These are phyloP conservation scores for Phytophthora chlamydospora DNA, from an alignment of 352 stramenopile genomes.

Conservation along the genomic window DNA sequence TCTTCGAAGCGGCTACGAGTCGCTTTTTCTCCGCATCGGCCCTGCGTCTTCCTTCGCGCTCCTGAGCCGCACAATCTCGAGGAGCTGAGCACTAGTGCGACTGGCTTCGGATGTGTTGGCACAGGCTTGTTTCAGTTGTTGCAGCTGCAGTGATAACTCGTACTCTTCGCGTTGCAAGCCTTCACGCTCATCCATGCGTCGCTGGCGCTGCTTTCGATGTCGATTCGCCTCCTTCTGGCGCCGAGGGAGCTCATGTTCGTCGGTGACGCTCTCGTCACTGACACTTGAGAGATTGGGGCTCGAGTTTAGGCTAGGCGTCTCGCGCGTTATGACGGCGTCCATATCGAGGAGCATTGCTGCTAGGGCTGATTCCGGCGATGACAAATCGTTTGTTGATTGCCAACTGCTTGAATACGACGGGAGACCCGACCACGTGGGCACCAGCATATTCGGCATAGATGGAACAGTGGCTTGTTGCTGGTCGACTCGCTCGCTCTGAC, in stretches of 20 bases:
- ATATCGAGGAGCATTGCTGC: too few species aligned
- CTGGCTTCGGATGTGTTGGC: neutral
- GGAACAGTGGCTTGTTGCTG: too few species aligned
- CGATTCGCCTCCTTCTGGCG: slow-evolving; percentile 24
- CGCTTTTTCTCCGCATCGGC: slow-evolving; percentile 5
- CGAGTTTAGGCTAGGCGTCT: too few species aligned
- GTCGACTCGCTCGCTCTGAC: too few species aligned
- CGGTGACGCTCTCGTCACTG: neutral
- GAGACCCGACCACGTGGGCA: too few species aligned
- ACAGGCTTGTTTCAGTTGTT: slow-evolving; percentile 7
- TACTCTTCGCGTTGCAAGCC: slow-evolving; percentile 11
- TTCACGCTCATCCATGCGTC: slow-evolving; percentile 19
- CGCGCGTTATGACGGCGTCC: too few species aligned
- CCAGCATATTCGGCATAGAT: too few species aligned
- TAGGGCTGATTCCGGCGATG: too few species aligned
- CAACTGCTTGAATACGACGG: too few species aligned
- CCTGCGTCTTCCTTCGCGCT: slow-evolving; percentile 2
- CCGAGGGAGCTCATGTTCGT: neutral
- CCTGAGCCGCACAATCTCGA: slow-evolving; percentile 2
- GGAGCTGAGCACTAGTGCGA: neutral
- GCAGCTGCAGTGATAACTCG: slow-evolving; percentile 13
- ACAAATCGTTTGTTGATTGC: too few species aligned
- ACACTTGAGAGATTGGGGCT: too few species aligned
- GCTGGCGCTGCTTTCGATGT: slow-evolving; percentile 20
- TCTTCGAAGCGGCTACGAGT: neutral